Conservation (phyloP, 116 monocot genomes). For the Trichopus zeylanicus region DNA sequence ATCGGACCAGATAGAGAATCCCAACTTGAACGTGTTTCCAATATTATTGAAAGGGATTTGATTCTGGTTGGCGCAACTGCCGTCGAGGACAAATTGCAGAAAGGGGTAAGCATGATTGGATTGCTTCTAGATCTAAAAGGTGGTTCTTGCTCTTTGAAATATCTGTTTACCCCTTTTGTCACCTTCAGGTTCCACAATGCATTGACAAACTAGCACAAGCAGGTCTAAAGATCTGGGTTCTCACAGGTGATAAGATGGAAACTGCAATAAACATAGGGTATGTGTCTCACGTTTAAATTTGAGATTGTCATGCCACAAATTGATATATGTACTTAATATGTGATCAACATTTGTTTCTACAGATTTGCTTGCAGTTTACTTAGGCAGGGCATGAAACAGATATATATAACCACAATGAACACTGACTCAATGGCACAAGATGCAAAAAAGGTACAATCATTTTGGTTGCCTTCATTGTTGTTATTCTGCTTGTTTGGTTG, state of each 20-base stretch:
- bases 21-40: slow-evolving; percentile 42
- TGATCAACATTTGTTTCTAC: slow-evolving; percentile 7
- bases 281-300: neutral
- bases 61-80: slow-evolving; percentile 68
- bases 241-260: slow-evolving; percentile 85
- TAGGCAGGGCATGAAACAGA: slow-evolving; percentile 65
- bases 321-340: neutral
- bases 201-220: slow-evolving; percentile 79
- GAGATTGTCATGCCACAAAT: neutral
- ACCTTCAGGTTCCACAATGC: slow-evolving; percentile 47
- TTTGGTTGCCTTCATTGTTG: neutral
- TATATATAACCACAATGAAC: slow-evolving; percentile 38
- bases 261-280: slow-evolving; percentile 81
- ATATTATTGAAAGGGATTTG: slow-evolving; percentile 55
- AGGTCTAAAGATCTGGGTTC: slow-evolving; percentile 73
- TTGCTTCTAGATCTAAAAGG: neutral
- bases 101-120: slow-evolving; percentile 32
- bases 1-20: slow-evolving; percentile 52
- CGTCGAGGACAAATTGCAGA: slow-evolving; percentile 70
- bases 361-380: slow-evolving; percentile 76
- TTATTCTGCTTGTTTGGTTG: neutral
- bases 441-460: slow-evolving; percentile 26
- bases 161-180: slow-evolving; percentile 2
- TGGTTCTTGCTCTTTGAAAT: neutral
- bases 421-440: slow-evolving; percentile 33